Percentiles rank a stretch among this genome's conserved stretches.
Evolutionary conservation across 495 filamentous ascomycete genomes (phyloP).

Genomic region (Ascodesmis nigricans): DNA sequence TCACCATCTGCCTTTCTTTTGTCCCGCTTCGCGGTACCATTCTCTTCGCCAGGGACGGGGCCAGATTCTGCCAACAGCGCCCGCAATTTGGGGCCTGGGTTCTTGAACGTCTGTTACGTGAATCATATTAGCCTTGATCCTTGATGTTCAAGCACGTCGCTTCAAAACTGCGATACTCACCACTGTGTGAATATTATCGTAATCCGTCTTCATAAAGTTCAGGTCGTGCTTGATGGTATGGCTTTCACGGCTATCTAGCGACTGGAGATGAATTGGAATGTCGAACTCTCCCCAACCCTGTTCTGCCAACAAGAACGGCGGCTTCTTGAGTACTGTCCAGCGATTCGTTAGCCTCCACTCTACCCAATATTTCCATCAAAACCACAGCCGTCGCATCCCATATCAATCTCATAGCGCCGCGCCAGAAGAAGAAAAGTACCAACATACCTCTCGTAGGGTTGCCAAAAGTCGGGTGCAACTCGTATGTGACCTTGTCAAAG

Average conservation of each 20-base stretch:
- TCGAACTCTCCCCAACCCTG: constrained; percentile 99
- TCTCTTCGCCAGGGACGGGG: constrained; percentile 53
- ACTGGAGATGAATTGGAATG: constrained; percentile 61
- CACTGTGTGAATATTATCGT: constrained; percentile 63
- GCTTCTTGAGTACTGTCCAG: constrained; percentile 45
- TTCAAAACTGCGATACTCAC: constrained; percentile 30
- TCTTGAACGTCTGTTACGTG: constrained; percentile 48
- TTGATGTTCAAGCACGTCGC: too few relatives aligned
- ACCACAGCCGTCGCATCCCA: background rate
- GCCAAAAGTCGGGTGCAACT: constrained; percentile 80
- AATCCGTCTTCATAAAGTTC: constrained; percentile 62
- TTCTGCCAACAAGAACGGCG: constrained; percentile 75
- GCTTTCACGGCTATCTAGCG: constrained; percentile 70
- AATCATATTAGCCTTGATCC: too few relatives aligned
- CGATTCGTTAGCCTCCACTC: background rate
- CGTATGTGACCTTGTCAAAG: constrained; percentile 82
- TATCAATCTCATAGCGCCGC: too few relatives aligned
- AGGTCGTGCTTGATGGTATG: constrained; percentile 65
- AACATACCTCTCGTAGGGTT: constrained; percentile 65
- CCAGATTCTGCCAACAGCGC: constrained; percentile 57
- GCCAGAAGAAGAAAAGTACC: background rate
- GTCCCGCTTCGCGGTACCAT: constrained; percentile 26
- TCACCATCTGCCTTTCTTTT: constrained; percentile 37
- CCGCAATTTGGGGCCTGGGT: constrained; percentile 65
- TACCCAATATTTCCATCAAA: background rate